Conservation (phyloP, 2,329 filamentous ascomycete genomes). For the Colletotrichum incanum region DNA sequence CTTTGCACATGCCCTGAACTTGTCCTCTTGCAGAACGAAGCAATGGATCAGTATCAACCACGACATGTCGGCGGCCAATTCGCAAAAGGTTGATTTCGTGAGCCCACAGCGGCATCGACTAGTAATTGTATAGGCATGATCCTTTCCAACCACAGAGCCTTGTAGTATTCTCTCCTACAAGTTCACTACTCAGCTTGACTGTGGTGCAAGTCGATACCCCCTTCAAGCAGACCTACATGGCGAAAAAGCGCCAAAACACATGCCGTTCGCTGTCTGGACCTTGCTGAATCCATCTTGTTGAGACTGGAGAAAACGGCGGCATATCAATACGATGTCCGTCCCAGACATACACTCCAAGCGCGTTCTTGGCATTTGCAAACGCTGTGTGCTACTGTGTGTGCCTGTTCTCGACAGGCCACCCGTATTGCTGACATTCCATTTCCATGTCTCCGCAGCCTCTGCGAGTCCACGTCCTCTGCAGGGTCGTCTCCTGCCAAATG, state of each 20-base stretch:
- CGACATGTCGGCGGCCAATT: background rate
- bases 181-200: background rate
- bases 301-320: no score
- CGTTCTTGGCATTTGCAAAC: background rate
- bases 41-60: no score
- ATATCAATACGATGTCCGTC: background rate
- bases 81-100: background rate
- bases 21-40: background rate
- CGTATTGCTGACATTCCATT: no score
- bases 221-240: background rate
- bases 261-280: no score
- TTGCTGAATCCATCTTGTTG: background rate
- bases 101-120: background rate
- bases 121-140: background rate
- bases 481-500: no score
- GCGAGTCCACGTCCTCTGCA: no score
- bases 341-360: background rate
- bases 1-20: background rate
- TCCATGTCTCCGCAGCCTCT: no score
- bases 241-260: no score
- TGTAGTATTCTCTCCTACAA: background rate
- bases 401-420: no score
- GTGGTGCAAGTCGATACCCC: background rate
- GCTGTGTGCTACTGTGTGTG: no score
- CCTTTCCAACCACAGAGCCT: background rate